Conservation (phyloP, 352 stramenopile genomes). For the Phytophthora parvispora region DNA sequence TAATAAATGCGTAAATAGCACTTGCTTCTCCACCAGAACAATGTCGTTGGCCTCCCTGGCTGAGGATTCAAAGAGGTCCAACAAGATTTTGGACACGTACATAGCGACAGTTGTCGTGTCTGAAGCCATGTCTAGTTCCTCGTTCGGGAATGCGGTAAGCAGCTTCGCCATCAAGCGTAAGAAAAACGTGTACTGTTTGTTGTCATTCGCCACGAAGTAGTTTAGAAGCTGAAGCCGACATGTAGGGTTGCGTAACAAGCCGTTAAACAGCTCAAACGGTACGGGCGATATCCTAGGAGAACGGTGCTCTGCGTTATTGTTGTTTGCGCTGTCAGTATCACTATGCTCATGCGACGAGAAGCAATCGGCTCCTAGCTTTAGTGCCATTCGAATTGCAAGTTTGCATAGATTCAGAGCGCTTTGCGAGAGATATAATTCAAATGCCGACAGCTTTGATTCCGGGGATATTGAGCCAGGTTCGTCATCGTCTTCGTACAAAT, state of each 20-base stretch:
- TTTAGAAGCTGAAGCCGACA: constrained; percentile 62
- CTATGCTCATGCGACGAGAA: constrained; percentile 45
- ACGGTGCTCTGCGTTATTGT: constrained; percentile 28
- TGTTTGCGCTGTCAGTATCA: constrained; percentile 27
- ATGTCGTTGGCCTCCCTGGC: constrained; percentile 47
- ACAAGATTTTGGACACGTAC: constrained; percentile 54
- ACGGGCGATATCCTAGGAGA: constrained; percentile 42
- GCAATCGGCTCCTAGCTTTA: constrained; percentile 77
- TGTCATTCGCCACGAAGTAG: constrained; percentile 70
- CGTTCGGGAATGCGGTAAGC: constrained; percentile 57
- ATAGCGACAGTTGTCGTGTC: constrained; percentile 33
- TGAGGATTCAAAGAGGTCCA: constrained; percentile 57
- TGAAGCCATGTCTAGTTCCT: constrained; percentile 31
- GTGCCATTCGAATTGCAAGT: constrained; percentile 61
- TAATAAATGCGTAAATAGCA: constrained; percentile 65
- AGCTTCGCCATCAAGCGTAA: constrained; percentile 74
- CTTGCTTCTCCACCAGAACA: constrained; percentile 50
- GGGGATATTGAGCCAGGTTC: background rate
- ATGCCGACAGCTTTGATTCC: constrained; percentile 25
- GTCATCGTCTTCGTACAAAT: constrained; percentile 18
- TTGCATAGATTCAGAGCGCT: constrained; percentile 71
- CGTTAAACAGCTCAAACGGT: constrained; percentile 62
- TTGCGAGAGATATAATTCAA: constrained; percentile 67
- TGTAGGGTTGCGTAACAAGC: constrained; percentile 54
- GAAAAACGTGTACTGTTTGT: constrained; percentile 78